Evolutionary conservation across 768 basidiomycete species (phyloP), one percentile per base, ranked within the genome.

Genomic region (Fistulinella prunicolor): DNA sequence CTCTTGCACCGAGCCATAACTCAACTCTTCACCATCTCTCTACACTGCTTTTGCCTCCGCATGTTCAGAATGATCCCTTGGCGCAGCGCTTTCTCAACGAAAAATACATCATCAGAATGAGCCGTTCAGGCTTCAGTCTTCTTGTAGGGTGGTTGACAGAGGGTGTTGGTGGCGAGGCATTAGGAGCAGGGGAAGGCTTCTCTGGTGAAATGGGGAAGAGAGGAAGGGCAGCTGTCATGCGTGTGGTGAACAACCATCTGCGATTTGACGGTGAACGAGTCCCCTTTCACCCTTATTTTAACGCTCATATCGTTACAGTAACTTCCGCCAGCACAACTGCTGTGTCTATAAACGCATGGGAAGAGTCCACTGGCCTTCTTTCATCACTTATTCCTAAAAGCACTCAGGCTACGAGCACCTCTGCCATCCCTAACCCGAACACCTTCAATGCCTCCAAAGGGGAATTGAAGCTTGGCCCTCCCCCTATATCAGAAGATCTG

Each of bases 141-240:
- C 75, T 99, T 8, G 78, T 98, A 3, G 94, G 95, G 24, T 99
- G 96, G 96, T 71, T 98, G 47, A 96, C 92, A 20, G 94, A 97
- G 64, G 94, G 93, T 14, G 75, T 86, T 46, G 83, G 94, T 49
- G 85, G 94, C 47, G 90, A 92, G 65, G 79, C 85, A n/a, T 64
- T 86, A 54, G 94, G 94, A 42, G 72, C 77, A 49, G 84, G 91
- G 8, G 79, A 83, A 42, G 85, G 92, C 0, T 90, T 91, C 58
- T 74, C 83, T 26, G 91, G 89, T 1, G 85, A 91, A 56, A 80
- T 79, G 47, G 92, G 90, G 17, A 84, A 86, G 60, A 74, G 94
- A 51, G 92, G 93, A 6, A 77, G 96, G 57, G 85, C 92, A 43
- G 81, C 91, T 9, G 86, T 98, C 37, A 86, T 97, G 82, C 82